Evolutionary conservation across 768 basidiomycete species (phyloP).

Genomic region (Macrolepiota albuminosa): DNA sequence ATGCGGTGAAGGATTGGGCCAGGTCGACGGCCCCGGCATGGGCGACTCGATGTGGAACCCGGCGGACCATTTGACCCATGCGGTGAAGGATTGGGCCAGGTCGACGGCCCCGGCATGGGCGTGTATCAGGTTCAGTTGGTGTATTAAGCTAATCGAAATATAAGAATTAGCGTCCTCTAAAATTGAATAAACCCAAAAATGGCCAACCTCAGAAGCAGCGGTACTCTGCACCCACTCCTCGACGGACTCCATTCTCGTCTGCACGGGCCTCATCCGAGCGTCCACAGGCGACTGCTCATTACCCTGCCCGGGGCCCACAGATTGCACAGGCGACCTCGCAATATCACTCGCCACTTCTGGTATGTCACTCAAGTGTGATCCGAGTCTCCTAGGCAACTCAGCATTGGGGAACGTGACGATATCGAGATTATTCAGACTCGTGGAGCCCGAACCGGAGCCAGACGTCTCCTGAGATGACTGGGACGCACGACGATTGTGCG

Average conservation of each 20-base stretch:
- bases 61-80: background rate
- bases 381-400: background rate
- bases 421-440: constrained; percentile 11
- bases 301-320: constrained; percentile 8
- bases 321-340: constrained; percentile 6
- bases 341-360: constrained; percentile 15
- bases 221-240: constrained; percentile 11
- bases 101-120: background rate
- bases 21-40: background rate
- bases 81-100: constrained; percentile 5
- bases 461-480: constrained; percentile 13
- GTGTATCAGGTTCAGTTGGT: constrained; percentile 3
- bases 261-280: background rate
- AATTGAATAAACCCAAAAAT: background rate
- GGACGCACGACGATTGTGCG: constrained; percentile 6
- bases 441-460: constrained; percentile 10
- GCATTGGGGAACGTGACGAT: constrained; percentile 13
- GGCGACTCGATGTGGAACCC: constrained; percentile 1
- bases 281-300: background rate
- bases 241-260: background rate
- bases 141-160: background rate
- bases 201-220: constrained; percentile 4
- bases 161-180: background rate
- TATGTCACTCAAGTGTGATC: constrained; percentile 14
- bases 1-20: constrained; percentile 5